Evolutionary conservation across 2,329 filamentous ascomycete genomes (phyloP).

Genomic region (Fusarium zealandicum): DNA sequence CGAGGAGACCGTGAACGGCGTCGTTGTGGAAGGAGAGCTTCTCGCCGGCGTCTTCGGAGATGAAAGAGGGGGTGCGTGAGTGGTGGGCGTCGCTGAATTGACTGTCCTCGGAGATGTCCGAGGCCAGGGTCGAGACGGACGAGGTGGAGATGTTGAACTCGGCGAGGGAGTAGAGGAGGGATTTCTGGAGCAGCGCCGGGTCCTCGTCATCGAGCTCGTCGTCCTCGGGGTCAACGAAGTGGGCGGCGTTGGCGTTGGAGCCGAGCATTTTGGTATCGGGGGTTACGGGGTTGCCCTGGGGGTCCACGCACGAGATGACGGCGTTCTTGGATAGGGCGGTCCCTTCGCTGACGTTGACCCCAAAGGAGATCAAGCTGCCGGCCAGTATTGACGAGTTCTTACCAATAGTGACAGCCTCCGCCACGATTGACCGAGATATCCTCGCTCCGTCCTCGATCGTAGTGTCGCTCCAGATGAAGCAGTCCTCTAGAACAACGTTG

Average conservation of each 20-base stretch:
- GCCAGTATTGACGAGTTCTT: slow-evolving; percentile 71
- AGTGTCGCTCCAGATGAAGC: slow-evolving; percentile 88
- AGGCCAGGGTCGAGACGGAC: slow-evolving; percentile 67
- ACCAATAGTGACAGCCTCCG: slow-evolving; percentile 74
- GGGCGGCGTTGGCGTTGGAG: slow-evolving; percentile 57
- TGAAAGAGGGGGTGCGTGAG: slow-evolving; percentile 73
- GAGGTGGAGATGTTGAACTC: slow-evolving; percentile 61
- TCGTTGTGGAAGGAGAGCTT: slow-evolving; percentile 78
- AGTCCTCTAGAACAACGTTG: slow-evolving; percentile 79
- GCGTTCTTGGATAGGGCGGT: slow-evolving; percentile 52
- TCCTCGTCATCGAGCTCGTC: slow-evolving; percentile 60
- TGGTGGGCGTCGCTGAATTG: slow-evolving; percentile 59
- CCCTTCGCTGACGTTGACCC: slow-evolving; percentile 73
- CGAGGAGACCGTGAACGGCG: slow-evolving; percentile 84
- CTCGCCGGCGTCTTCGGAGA: slow-evolving; percentile 72
- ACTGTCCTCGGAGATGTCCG: slow-evolving; percentile 69
- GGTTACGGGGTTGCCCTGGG: slow-evolving; percentile 48
- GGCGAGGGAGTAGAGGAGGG: slow-evolving; percentile 62
- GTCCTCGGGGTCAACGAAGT: slow-evolving; percentile 55
- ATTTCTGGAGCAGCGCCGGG: slow-evolving; percentile 60
- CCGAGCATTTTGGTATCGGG: slow-evolving; percentile 58
- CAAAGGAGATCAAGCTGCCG: slow-evolving; percentile 81
- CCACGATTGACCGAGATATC: slow-evolving; percentile 78
- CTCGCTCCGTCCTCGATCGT: slow-evolving; percentile 77
- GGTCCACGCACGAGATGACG: slow-evolving; percentile 47